Conservation (phyloP, 2,329 filamentous ascomycete species). For the Penicillium sp. region DNA sequence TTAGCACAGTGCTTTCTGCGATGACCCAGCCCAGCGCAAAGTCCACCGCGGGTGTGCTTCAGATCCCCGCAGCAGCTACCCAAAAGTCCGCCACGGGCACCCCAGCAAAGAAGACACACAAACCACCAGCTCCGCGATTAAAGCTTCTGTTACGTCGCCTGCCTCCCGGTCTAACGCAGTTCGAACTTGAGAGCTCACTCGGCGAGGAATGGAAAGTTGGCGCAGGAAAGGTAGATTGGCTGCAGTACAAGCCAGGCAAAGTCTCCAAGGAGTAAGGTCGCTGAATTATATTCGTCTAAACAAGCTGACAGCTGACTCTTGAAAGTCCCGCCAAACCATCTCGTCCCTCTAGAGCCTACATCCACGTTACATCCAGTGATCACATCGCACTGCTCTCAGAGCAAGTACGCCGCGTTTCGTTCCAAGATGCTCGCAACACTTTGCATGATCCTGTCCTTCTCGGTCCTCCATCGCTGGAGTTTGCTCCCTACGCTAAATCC, state of each 20-base stretch:
- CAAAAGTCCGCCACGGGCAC: constrained; percentile 39
- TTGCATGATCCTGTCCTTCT: constrained; percentile 65
- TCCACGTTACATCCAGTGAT: constrained; percentile 70
- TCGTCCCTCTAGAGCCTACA: constrained; percentile 69
- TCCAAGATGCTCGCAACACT: constrained; percentile 77
- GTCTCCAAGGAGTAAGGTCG: constrained; percentile 68
- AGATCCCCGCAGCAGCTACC: constrained; percentile 46
- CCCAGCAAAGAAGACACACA: constrained; percentile 42
- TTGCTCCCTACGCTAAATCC: constrained; percentile 75
- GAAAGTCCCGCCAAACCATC: constrained; percentile 76
- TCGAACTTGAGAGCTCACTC: constrained; percentile 66
- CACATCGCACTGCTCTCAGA: constrained; percentile 64
- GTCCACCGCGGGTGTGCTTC: constrained; percentile 49
- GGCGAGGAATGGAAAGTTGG: constrained; percentile 76
- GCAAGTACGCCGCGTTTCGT: constrained; percentile 60
- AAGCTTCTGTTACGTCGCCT: constrained; percentile 82
- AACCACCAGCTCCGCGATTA: constrained; percentile 55
- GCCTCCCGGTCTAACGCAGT: constrained; percentile 74
- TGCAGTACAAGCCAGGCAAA: constrained; percentile 66
- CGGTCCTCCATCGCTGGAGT: constrained; percentile 73
- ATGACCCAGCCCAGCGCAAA: constrained; percentile 31
- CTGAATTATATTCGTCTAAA: not conserved
- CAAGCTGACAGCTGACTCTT: not conserved
- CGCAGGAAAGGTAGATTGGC: constrained; percentile 80
- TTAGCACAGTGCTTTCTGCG: too few species aligned